phyloP scores from a whole-genome alignment of 257 asterid species.

The Nemophila menziesii region DNA sequence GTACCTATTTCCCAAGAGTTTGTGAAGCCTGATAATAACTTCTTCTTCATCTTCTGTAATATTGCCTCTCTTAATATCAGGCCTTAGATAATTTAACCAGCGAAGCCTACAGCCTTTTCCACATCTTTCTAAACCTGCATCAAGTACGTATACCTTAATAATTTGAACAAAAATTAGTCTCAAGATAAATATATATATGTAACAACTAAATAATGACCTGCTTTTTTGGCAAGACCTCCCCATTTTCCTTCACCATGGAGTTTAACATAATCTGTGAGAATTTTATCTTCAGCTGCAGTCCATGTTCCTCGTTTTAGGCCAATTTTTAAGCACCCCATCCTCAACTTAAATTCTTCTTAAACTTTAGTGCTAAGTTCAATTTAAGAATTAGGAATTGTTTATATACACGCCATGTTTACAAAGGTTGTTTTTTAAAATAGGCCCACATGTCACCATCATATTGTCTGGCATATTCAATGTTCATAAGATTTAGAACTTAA shows the following conservation, averaged over 20 bases:
- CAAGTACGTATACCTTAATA: neutral
- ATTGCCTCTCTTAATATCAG: slow-evolving; percentile 12
- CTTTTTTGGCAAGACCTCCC: slow-evolving; percentile 7
- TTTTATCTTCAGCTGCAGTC: slow-evolving; percentile 11
- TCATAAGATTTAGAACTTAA: no score
- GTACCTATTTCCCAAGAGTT: slow-evolving; percentile 6
- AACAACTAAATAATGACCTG: slow-evolving; percentile 2
- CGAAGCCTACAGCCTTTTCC: slow-evolving; percentile 13
- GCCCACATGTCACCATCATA: neutral
- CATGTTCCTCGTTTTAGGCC: slow-evolving; percentile 11
- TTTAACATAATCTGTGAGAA: slow-evolving; percentile 11
- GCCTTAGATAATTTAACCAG: slow-evolving; percentile 12
- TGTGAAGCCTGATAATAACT: slow-evolving; percentile 11
- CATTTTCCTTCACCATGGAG: slow-evolving; percentile 15
- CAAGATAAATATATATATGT: no score
- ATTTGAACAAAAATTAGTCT: no score
- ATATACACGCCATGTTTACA: neutral
- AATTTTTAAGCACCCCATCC: slow-evolving; percentile 7
- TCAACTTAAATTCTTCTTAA: no score
- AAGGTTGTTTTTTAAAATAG: slow-evolving; percentile 10
- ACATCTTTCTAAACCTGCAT: slow-evolving; percentile 8
- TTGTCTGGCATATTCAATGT: neutral
- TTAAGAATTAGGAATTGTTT: neutral
- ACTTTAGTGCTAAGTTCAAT: neutral
- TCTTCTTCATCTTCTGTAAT: slow-evolving; percentile 12